Conservation (phyloP, 306 rosid genomes). For the Dalbergia cultrata region DNA sequence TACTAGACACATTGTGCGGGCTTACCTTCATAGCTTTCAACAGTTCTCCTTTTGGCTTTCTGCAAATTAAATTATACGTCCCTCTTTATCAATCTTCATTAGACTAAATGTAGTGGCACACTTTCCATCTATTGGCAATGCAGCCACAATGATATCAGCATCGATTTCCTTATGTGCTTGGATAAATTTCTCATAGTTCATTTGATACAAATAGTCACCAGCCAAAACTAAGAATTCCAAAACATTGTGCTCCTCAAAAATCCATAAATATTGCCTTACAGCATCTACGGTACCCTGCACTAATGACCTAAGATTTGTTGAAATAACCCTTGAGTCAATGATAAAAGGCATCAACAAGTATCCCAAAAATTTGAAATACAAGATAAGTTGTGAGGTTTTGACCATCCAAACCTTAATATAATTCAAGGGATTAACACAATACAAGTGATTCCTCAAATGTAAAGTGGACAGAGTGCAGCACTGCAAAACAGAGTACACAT, state of each 20-base stretch:
- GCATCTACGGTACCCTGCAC: slow-evolving; percentile 97
- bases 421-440: background rate
- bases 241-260: slow-evolving; percentile 95
- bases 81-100: slow-evolving; percentile 98
- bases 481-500: background rate
- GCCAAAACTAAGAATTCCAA: slow-evolving; percentile 91
- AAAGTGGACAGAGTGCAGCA: background rate
- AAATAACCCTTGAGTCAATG: slow-evolving; percentile 14
- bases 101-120: slow-evolving; percentile 97
- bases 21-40: slow-evolving; percentile 92
- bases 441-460: background rate
- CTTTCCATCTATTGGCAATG: slow-evolving; percentile 95
- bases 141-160: slow-evolving; percentile 99
- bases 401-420: too few species aligned
- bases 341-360: slow-evolving; percentile 3
- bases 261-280: slow-evolving; percentile 95
- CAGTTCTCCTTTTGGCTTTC: slow-evolving; percentile 97
- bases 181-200: slow-evolving; percentile 95
- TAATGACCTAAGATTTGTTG: background rate
- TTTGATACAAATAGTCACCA: slow-evolving; percentile 92
- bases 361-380: too few species aligned
- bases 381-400: too few species aligned
- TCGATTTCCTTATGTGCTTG: slow-evolving; percentile 96
- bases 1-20: background rate
- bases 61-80: slow-evolving; percentile 89